A percentile compares a stretch with the other conserved stretches of the same genome.
Conservation (phyloP, 176 grass and related monocot species). For the Metroxylon sagu region DNA sequence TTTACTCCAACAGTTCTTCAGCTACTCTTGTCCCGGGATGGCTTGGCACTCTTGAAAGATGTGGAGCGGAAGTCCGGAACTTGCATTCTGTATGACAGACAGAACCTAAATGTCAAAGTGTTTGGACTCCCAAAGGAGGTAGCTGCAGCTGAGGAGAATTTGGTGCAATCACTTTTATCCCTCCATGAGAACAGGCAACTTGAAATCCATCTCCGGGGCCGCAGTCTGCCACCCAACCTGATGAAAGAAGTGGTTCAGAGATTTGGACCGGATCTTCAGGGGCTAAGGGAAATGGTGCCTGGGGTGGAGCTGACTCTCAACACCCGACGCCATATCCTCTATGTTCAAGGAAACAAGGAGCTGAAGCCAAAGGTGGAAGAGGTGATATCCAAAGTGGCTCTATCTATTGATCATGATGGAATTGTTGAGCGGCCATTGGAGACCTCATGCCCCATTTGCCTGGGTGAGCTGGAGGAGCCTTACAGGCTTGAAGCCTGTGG, state of each 20-base stretch:
- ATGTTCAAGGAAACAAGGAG: conserved; percentile 59
- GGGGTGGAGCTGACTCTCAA: conserved; percentile 45
- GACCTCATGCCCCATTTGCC: conserved; percentile 68
- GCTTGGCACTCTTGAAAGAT: conserved; percentile 43
- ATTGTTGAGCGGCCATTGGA: conserved; percentile 22
- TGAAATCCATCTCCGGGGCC: conserved; percentile 51
- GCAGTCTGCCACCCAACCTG: conserved; percentile 49
- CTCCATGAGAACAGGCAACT: conserved; percentile 52
- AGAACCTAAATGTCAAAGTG: conserved; percentile 59
- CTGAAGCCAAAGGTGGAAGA: conserved; percentile 58
- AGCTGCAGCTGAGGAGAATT: conserved; percentile 47
- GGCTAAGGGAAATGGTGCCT: conserved; percentile 50
- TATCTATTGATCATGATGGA: conserved; percentile 23
- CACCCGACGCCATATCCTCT: conserved; percentile 40
- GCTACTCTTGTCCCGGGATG: conserved; percentile 60
- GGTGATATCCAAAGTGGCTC: conserved; percentile 41
- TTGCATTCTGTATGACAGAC: conserved; percentile 69
- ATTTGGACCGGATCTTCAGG: conserved; percentile 66
- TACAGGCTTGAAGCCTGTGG: conserved; percentile 83
- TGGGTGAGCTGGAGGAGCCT: conserved; percentile 79
- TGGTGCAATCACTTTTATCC: conserved; percentile 42
- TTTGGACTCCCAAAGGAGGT: conserved; percentile 50
- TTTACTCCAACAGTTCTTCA: conserved; percentile 48
- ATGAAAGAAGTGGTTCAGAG: conserved; percentile 73
- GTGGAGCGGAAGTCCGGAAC: conserved; percentile 70